Evolutionary conservation across 2,329 filamentous ascomycete genomes (phyloP).

Genomic region (Fusarium drepaniforme): DNA sequence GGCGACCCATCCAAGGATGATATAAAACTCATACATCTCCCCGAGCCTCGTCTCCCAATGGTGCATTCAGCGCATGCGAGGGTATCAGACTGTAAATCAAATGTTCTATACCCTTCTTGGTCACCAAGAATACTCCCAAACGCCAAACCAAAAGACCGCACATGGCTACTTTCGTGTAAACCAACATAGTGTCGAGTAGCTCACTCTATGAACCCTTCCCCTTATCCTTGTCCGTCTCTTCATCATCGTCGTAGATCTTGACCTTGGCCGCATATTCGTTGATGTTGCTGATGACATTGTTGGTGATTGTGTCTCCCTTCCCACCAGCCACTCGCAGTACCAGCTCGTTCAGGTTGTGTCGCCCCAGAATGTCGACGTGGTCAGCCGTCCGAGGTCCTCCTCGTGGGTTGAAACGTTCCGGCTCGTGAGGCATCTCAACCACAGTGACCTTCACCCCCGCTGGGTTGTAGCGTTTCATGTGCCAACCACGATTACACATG

Average conservation of each 20-base stretch:
- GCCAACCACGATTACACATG: constrained; percentile 97
- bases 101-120: constrained; percentile 20
- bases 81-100: constrained; percentile 38
- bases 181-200: constrained; percentile 15
- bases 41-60: constrained; percentile 23
- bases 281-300: constrained; percentile 86
- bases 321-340: constrained; percentile 89
- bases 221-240: constrained; percentile 63
- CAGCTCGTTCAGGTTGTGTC: constrained; percentile 90
- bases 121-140: constrained; percentile 33
- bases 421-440: constrained; percentile 97
- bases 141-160: constrained; percentile 35
- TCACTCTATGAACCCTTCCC: constrained; percentile 32
- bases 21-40: constrained; percentile 1
- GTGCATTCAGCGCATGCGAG: constrained; percentile 20
- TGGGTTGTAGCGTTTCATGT: constrained; percentile 93
- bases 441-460: constrained; percentile 84
- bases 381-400: constrained; percentile 81
- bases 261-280: constrained; percentile 85
- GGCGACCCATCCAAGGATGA: not conserved
- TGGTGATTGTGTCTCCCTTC: constrained; percentile 81
- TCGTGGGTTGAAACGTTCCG: constrained; percentile 89
- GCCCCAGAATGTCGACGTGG: constrained; percentile 95
- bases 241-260: constrained; percentile 79
- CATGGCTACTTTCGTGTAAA: constrained; percentile 12